These are phyloP conservation scores for Lathyrus aphaca DNA, from an alignment of 306 rosid genomes.

Conservation along the genomic window DNA sequence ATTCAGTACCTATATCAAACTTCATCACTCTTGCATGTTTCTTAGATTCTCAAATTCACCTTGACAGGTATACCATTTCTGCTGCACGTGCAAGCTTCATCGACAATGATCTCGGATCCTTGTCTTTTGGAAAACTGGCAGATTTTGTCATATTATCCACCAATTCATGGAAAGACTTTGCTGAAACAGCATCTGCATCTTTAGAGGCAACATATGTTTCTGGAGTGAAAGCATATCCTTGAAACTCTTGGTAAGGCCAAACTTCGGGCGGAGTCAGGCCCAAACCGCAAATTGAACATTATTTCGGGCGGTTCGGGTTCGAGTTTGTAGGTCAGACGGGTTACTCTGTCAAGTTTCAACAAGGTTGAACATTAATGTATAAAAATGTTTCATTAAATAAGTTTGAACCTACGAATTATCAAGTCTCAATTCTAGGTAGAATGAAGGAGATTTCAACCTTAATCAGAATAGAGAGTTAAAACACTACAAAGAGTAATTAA, in stretches of 20 bases:
- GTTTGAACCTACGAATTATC: too few species aligned
- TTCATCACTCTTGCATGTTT: slow-evolving; percentile 4
- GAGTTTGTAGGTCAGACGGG: too few species aligned
- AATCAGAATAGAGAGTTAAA: too few species aligned
- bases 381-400: too few species aligned
- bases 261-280: too few species aligned
- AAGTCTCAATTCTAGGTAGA: too few species aligned
- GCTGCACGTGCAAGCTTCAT: slow-evolving; percentile 89
- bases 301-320: too few species aligned
- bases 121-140: slow-evolving; percentile 73
- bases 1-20: background rate
- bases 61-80: slow-evolving; percentile 71
- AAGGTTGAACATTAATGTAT: too few species aligned
- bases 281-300: too few species aligned
- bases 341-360: too few species aligned
- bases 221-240: slow-evolving; percentile 74
- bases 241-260: slow-evolving; percentile 3
- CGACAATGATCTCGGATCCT: slow-evolving; percentile 69
- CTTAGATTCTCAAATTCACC: slow-evolving; percentile 14
- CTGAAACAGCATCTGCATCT: slow-evolving; percentile 60
- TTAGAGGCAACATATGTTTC: slow-evolving; percentile 74
- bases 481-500: too few species aligned
- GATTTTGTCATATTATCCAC: slow-evolving; percentile 76
- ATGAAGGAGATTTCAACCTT: too few species aligned
- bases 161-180: slow-evolving; percentile 66